Evolutionary conservation across 345 rosid species (phyloP).

Genomic region (Eucalyptus polyanthemos): DNA sequence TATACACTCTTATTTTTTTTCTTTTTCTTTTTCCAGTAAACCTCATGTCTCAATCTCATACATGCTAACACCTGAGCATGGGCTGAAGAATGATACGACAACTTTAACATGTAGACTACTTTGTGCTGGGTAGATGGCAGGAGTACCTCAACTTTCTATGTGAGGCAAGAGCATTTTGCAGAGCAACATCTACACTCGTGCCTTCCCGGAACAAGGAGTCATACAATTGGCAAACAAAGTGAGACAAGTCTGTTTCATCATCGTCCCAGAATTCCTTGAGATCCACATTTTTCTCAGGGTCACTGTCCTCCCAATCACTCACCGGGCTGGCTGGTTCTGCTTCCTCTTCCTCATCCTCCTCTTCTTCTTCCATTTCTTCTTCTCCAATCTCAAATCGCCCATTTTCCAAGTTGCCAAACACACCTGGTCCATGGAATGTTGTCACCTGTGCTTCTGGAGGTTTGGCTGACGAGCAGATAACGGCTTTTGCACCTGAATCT

Average conservation of each 20-base stretch:
- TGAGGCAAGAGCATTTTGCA: conserved; percentile 58
- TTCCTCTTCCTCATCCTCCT: conserved; percentile 73
- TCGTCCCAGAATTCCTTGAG: conserved; percentile 54
- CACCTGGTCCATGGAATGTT: conserved; percentile 37
- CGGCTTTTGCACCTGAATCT: conserved; percentile 91
- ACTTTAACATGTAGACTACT: not conserved
- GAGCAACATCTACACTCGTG: conserved; percentile 51
- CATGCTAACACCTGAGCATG: not conserved
- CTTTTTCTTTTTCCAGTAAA: not conserved
- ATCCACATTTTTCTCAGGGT: conserved; percentile 35
- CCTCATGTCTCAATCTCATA: not conserved
- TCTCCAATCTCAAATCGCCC: conserved; percentile 92
- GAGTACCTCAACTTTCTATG: conserved; percentile 58
- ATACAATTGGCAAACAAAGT: conserved; percentile 59
- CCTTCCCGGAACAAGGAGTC: conserved; percentile 65
- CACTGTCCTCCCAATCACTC: conserved; percentile 98
- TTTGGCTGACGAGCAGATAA: conserved; percentile 58
- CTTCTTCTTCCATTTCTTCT: conserved; percentile 86
- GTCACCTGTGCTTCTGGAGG: conserved; percentile 48
- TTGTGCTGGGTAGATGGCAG: conserved; percentile 66
- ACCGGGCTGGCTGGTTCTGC: conserved; percentile 41
- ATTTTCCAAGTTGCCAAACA: conserved; percentile 34
- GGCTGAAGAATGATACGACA: not conserved
- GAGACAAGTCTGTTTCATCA: conserved; percentile 63
- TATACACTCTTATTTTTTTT: not conserved